phyloP scores from a whole-genome alignment of 2,329 filamentous ascomycete genomes.

The Nakataea oryzae region DNA sequence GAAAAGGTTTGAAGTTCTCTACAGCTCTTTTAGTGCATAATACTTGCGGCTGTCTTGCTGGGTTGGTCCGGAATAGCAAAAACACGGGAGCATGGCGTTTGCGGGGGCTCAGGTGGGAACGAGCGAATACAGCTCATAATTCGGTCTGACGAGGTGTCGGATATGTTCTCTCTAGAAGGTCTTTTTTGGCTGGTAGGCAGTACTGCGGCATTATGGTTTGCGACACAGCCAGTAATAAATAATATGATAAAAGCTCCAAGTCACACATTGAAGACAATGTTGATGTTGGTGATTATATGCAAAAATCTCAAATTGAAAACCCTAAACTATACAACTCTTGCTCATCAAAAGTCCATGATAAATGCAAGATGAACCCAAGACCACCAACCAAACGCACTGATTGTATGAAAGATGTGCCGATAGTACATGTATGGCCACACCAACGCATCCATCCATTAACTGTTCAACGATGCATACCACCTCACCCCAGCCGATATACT shows the following conservation, averaged over 20 bases:
- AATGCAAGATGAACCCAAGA: background rate
- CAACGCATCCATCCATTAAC: slow-evolving; percentile 10
- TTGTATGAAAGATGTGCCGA: slow-evolving; percentile 30
- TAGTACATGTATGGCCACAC: slow-evolving; percentile 33
- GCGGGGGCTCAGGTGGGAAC: background rate
- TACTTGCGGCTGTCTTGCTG: background rate
- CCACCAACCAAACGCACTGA: background rate
- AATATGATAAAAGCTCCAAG: background rate
- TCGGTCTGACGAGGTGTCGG: background rate
- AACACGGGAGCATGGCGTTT: background rate
- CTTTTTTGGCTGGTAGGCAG: background rate
- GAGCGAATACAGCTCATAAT: background rate
- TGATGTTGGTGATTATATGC: background rate
- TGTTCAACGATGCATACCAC: background rate
- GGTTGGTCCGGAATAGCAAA: background rate
- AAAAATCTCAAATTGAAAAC: slow-evolving; percentile 3
- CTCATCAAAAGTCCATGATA: background rate
- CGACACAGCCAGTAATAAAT: background rate
- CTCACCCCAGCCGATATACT: slow-evolving; percentile 5
- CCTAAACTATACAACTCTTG: slow-evolving; percentile 1
- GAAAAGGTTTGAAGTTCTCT: slow-evolving; percentile 3
- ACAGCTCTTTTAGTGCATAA: slow-evolving; percentile 1
- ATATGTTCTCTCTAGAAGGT: background rate
- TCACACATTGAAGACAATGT: background rate
- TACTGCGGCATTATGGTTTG: background rate